Conservation (phyloP, 176 grass and related monocot genomes). For the Oryza longistaminata region DNA sequence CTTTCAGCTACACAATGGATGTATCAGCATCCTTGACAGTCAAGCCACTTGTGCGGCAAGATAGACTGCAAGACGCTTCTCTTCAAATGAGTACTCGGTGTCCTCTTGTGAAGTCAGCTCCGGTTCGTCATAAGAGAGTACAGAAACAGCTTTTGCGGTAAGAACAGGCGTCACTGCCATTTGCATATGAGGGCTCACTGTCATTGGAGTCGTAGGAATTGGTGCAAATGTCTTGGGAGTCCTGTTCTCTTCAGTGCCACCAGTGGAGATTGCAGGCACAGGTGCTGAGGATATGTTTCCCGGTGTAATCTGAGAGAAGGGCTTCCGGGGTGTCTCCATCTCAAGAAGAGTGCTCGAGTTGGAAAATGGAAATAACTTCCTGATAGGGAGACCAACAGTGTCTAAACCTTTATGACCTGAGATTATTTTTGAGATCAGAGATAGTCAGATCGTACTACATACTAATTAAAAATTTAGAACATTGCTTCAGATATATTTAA, state of each 20-base stretch:
- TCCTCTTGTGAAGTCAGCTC: conserved; percentile 25
- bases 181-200: conserved; percentile 46
- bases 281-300: conserved; percentile 40
- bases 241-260: conserved; percentile 45
- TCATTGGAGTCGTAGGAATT: conserved; percentile 42
- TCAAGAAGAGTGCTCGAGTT: conserved; percentile 47
- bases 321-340: conserved; percentile 46
- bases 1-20: conserved; percentile 17
- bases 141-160: conserved; percentile 15
- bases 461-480: background rate
- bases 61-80: conserved; percentile 54
- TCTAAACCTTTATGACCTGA: conserved; percentile 54
- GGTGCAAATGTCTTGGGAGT: conserved; percentile 35
- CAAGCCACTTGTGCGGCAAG: conserved; percentile 34
- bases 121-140: conserved; percentile 31
- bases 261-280: background rate
- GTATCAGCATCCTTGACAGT: background rate
- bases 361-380: conserved; percentile 50
- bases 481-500: background rate
- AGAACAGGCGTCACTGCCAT: conserved; percentile 25
- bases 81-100: conserved; percentile 62
- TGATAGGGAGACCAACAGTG: conserved; percentile 42
- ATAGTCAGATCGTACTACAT: background rate
- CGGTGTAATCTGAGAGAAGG: conserved; percentile 50
- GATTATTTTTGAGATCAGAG: conserved; percentile 3